These are phyloP conservation scores for Solanum lycopersicoides DNA, from an alignment of 257 asterid species.

Conservation along the genomic window DNA sequence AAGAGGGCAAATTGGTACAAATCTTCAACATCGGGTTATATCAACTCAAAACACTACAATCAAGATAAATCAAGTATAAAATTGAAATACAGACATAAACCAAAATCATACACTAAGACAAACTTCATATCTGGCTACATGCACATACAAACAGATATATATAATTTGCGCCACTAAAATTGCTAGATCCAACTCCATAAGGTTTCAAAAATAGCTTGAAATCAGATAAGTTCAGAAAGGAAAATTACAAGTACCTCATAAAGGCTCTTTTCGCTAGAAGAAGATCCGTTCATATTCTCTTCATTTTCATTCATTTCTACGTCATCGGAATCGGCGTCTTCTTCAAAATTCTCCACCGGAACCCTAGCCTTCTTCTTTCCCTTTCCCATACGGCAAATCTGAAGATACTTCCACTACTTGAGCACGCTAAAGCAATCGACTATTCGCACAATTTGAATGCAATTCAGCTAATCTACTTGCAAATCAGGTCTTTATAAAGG, in stretches of 20 bases:
- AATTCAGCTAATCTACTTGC: background rate
- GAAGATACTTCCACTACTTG: background rate
- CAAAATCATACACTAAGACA: background rate
- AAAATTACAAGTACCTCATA: constrained; percentile 41
- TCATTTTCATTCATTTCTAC: background rate
- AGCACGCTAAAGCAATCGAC: background rate
- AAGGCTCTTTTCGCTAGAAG: constrained; percentile 45
- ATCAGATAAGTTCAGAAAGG: background rate
- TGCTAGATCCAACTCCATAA: background rate
- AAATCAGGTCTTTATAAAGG: background rate
- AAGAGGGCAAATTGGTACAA: background rate
- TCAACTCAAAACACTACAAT: background rate
- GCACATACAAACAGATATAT: background rate
- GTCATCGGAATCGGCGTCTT: background rate
- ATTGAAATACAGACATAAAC: background rate
- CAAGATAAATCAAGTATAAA: background rate
- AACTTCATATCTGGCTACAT: background rate
- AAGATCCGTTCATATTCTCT: constrained; percentile 2
- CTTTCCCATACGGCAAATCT: constrained; percentile 42
- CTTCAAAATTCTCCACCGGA: constrained; percentile 34
- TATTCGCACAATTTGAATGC: background rate
- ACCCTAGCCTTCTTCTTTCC: constrained; percentile 43
- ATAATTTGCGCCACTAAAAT: background rate
- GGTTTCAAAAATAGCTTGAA: background rate
- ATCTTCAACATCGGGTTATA: background rate